phyloP scores from a whole-genome alignment of 2,329 filamentous ascomycete species.

The Verticillium zaregamsianum region DNA sequence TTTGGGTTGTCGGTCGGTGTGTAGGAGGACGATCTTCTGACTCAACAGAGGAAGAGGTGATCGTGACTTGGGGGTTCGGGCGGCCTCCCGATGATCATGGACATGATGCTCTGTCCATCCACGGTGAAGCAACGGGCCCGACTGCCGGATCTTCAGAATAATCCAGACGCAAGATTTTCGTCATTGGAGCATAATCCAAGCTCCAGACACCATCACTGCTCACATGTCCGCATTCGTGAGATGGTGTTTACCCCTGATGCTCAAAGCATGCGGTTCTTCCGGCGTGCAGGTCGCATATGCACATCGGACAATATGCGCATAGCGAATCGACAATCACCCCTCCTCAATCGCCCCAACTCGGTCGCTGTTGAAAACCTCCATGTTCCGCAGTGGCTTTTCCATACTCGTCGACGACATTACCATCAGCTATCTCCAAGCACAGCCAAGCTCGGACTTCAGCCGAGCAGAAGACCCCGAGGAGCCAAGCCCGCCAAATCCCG shows the following conservation, averaged over 20 bases:
- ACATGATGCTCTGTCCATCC: background rate
- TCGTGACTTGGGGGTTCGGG: background rate
- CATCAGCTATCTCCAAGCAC: background rate
- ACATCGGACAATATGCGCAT: background rate
- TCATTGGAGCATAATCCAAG: too few species aligned
- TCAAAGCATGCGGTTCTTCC: background rate
- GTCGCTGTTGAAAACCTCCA: background rate
- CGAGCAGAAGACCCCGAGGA: background rate
- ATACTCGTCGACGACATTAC: background rate
- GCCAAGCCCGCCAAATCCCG: background rate
- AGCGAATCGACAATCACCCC: background rate
- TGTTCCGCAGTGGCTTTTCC: background rate
- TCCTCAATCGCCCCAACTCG: background rate
- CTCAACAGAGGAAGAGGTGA: background rate
- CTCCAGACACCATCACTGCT: background rate
- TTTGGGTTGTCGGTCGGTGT: background rate
- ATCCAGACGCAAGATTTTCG: background rate
- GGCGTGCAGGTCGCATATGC: conserved; percentile 1
- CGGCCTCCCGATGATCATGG: background rate
- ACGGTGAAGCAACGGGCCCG: background rate
- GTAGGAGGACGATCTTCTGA: background rate
- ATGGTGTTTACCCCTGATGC: background rate
- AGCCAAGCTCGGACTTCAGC: background rate
- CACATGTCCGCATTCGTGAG: background rate
- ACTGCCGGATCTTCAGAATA: background rate